A percentile compares a stretch with the other conserved stretches of the same genome.
Evolutionary conservation across 306 rosid genomes (phyloP).

Genomic region (Nissolia schottii): DNA sequence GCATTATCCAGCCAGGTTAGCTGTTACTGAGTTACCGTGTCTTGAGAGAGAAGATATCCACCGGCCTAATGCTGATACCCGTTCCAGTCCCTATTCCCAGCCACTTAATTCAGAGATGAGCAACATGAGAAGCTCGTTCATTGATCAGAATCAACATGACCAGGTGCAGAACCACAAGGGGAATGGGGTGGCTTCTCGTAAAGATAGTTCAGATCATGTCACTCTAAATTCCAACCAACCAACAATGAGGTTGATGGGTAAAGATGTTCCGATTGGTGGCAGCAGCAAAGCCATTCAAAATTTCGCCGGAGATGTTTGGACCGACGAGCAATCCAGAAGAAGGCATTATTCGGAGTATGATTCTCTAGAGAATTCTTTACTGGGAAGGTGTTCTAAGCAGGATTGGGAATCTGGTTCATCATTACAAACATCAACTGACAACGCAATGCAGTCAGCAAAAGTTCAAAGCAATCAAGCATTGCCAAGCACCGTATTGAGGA

Average conservation of each 20-base stretch:
- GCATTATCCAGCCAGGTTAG: constrained; percentile 57
- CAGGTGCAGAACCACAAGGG: constrained; percentile 37
- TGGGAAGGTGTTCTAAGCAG: constrained; percentile 46
- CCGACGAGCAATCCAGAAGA: constrained; percentile 47
- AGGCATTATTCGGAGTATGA: constrained; percentile 38
- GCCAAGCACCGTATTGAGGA: constrained; percentile 29
- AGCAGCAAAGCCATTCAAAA: constrained; percentile 57
- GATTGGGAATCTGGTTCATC: constrained; percentile 39
- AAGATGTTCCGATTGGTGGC: constrained; percentile 90
- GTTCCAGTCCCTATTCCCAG: constrained; percentile 32
- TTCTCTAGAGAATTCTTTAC: constrained; percentile 29
- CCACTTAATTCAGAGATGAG: constrained; percentile 43
- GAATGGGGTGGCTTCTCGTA: constrained; percentile 30
- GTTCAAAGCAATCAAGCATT: constrained; percentile 30
- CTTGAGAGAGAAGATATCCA: constrained; percentile 44
- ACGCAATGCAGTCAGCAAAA: constrained; percentile 27
- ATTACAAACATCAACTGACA: constrained; percentile 30
- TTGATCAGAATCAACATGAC: constrained; percentile 47
- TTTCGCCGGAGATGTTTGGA: constrained; percentile 55
- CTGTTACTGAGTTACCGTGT: constrained; percentile 45
- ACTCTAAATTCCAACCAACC: constrained; percentile 50
- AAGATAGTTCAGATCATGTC: constrained; percentile 45
- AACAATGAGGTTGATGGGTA: constrained; percentile 98
- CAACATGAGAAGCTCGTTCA: constrained; percentile 23
- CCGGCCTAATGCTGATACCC: constrained; percentile 37